These are phyloP conservation scores for Myriosclerotinia curreyana DNA, from an alignment of 2,329 filamentous ascomycete genomes.

Conservation along the genomic window DNA sequence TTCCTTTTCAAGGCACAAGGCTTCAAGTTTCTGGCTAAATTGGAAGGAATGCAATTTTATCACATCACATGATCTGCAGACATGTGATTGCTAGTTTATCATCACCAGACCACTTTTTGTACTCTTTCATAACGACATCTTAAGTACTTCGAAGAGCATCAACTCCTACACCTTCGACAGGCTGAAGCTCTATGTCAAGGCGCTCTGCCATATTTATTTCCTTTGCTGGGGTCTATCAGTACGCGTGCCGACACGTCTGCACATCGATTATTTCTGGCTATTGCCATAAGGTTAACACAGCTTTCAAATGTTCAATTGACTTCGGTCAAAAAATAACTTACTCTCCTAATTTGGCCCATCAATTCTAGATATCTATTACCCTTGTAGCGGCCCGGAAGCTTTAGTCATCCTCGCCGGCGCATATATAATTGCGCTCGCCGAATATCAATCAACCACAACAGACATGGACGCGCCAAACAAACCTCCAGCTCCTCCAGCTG, in stretches of 20 bases:
- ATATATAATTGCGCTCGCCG: constrained; percentile 23
- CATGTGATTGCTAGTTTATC: constrained; percentile 20
- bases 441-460: constrained; percentile 21
- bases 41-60: constrained; percentile 14
- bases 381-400: constrained; percentile 7
- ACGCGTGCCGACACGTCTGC: constrained; percentile 20
- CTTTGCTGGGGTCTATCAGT: constrained; percentile 13
- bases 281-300: neutral
- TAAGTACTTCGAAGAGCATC: constrained; percentile 5
- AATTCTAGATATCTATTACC: constrained; percentile 16
- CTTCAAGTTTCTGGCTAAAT: neutral
- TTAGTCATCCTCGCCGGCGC: constrained; percentile 24
- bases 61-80: constrained; percentile 17
- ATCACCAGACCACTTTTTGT: constrained; percentile 22
- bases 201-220: neutral
- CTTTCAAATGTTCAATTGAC: constrained; percentile 25
- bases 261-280: constrained; percentile 10
- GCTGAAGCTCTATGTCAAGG: constrained; percentile 2
- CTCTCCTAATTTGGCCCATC: constrained; percentile 6
- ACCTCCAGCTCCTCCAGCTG: constrained; percentile 26
- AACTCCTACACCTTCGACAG: constrained; percentile 7
- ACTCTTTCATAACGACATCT: constrained; percentile 18
- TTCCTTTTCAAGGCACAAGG: neutral
- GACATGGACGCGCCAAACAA: constrained; percentile 35
- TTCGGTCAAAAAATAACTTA: constrained; percentile 26